phyloP scores from a whole-genome alignment of 345 rosid genomes.

The Populus davidiana region DNA sequence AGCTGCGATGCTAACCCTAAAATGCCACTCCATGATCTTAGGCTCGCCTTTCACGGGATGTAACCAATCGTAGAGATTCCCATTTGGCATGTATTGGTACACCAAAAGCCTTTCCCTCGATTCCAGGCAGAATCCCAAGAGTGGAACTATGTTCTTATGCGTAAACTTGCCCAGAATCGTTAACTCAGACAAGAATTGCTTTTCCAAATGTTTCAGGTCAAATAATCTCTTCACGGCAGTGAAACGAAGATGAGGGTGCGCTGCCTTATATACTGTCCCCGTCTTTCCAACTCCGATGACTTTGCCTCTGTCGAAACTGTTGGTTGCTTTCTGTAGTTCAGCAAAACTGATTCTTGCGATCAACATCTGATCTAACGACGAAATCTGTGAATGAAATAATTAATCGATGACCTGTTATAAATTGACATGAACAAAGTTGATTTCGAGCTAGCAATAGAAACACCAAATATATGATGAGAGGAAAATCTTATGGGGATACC shows the following conservation, averaged over 20 bases:
- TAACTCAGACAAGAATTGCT: slow-evolving; percentile 3
- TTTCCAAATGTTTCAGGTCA: background rate
- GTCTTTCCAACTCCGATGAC: slow-evolving; percentile 7
- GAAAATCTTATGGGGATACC: background rate
- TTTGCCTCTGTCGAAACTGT: background rate
- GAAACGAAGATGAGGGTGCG: background rate
- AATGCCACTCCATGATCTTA: background rate
- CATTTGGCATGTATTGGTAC: background rate
- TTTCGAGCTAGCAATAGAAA: background rate
- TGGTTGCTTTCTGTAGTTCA: background rate
- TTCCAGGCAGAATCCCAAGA: background rate
- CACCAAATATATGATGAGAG: background rate
- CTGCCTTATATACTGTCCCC: slow-evolving; percentile 20
- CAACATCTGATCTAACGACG: background rate
- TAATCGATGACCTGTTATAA: background rate
- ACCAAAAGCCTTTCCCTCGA: background rate
- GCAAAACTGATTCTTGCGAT: background rate
- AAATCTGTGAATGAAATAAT: background rate
- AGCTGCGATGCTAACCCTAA: background rate
- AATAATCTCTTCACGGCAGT: slow-evolving; percentile 11
- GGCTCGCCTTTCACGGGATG: background rate
- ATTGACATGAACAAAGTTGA: background rate
- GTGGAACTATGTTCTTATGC: background rate
- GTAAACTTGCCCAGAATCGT: background rate
- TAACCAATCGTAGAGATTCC: background rate